phyloP scores from a whole-genome alignment of 768 basidiomycete species.

The Rhodosporidiobolus sp. region DNA sequence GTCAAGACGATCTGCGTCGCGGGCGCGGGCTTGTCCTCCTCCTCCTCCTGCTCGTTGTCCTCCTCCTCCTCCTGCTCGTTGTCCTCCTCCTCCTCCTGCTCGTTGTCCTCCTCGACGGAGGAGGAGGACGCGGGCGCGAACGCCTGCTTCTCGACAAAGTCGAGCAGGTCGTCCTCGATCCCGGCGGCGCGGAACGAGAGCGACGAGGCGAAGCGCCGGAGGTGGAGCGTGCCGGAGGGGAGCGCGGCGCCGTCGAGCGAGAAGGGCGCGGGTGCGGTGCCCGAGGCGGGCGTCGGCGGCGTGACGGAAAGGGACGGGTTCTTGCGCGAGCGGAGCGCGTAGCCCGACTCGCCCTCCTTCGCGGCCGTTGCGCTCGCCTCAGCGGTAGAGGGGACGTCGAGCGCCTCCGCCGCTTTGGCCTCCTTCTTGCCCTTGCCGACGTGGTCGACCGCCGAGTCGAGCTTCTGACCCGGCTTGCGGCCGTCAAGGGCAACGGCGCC shows the following conservation, averaged over 20 bases:
- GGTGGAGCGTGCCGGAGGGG: conserved; percentile 22
- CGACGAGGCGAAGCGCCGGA: conserved; percentile 34
- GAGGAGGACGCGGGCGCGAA: background rate
- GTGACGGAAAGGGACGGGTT: conserved; percentile 25
- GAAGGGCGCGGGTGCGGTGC: conserved; percentile 3
- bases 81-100: no score
- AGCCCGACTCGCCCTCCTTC: background rate
- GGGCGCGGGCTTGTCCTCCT: background rate
- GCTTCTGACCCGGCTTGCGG: conserved; percentile 19
- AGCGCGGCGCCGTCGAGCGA: conserved; percentile 17
- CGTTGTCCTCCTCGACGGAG: background rate
- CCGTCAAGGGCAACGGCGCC: conserved; percentile 32
- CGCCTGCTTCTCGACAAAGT: conserved; percentile 5
- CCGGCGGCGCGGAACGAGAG: conserved; percentile 35
- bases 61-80: no score
- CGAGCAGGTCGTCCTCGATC: conserved; percentile 39
- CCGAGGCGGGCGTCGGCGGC: conserved; percentile 16
- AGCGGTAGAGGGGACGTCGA: background rate
- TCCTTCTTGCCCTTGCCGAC: background rate
- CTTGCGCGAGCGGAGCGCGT: conserved; percentile 1
- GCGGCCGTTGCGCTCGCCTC: background rate
- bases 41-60: no score
- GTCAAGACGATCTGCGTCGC: conserved; percentile 24
- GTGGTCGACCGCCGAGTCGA: conserved; percentile 33
- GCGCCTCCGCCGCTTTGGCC: background rate